Evolutionary conservation across 352 stramenopile genomes (phyloP).

Genomic region (Pythium pyrilobum): DNA sequence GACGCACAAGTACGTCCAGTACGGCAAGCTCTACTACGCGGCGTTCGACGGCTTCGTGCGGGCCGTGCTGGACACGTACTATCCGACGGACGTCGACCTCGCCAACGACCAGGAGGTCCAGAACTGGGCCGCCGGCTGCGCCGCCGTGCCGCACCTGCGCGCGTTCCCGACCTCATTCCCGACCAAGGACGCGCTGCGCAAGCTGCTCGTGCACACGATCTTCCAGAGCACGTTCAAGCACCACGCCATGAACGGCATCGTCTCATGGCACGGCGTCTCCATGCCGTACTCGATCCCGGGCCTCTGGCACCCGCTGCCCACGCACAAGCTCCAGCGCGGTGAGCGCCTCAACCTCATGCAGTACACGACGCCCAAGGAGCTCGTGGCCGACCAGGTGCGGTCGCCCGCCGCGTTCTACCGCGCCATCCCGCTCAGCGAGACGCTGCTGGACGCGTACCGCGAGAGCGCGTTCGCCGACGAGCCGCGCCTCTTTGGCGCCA

Average conservation of each 20-base stretch:
- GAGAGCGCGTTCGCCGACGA: conserved; percentile 10
- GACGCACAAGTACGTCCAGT: conserved; percentile 30
- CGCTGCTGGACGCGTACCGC: conserved; percentile 17
- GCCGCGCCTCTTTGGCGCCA: conserved; percentile 4
- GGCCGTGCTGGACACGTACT: conserved; percentile 25
- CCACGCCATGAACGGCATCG: conserved; percentile 17
- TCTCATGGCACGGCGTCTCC: conserved; percentile 10
- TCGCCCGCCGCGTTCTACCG: conserved; percentile 13
- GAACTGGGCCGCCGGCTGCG: conserved; percentile 5
- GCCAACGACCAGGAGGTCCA: conserved; percentile 28
- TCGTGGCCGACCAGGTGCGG: conserved; percentile 8
- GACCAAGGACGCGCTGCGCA: background rate
- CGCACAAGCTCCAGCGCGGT: background rate
- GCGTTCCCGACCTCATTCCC: conserved; percentile 9
- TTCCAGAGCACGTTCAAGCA: conserved; percentile 17
- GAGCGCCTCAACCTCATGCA: conserved; percentile 2
- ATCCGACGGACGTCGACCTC: conserved; percentile 23
- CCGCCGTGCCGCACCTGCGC: conserved; percentile 2
- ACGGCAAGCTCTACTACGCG: conserved; percentile 25
- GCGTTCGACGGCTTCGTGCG: conserved; percentile 25
- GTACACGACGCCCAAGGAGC: conserved; percentile 3
- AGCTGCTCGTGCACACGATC: conserved; percentile 11
- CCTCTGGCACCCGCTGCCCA: conserved; percentile 11
- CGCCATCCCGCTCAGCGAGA: conserved; percentile 7
- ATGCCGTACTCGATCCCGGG: conserved; percentile 8